Evolutionary conservation across 208 protist species (phyloP), one percentile per base, ranked within the genome.

Genomic region (Leishmania turanica): DNA sequence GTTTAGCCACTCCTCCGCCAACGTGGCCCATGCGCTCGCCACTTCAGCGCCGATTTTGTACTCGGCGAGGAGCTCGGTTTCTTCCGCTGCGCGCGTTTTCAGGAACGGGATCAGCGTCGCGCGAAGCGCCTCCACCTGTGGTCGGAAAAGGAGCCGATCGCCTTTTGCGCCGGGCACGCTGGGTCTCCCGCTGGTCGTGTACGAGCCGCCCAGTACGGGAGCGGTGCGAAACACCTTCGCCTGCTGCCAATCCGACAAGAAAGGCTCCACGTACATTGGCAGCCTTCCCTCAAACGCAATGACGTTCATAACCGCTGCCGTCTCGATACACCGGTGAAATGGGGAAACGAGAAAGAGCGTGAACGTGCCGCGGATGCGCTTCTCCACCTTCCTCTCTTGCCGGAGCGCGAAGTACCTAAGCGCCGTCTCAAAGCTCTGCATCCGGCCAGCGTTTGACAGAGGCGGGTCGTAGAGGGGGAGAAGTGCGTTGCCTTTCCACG

Each of bases 291-390:
- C 77, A 82, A 95, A 97, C 7, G 87, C 94, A 40, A 96, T 87
- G 68, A 97, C 83, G 80, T 92, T 95, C 64, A 97, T 69, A 56
- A 97, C 87, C 11, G 90, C 51, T 4, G 92, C 94, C 42, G 92
- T 97, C 84, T 97, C 92, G 19, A 97, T 74, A 77, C 94, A 97
- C 7, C 94, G 92, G 73, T 94, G 88, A 88, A 96, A 97, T 2
- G 94, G 94, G 0, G 94, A 97, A 49, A 90, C 77, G 51, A 97
- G 83, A 47, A 95, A 79, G 66, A 88, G 79, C 17, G 94, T 95
- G 54, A 95, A 86, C 47, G 83, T 90, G 3, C 94, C 94, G 19
- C 81, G 60, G 69, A 92, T 85, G 60, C 94, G 92, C 77, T 90
- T 79, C 84, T 92, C 87, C 53, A 95, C 73, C 71, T 82, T 87